Percentiles rank a stretch among this genome's conserved stretches.
These are phyloP conservation scores for Grosmannia serpens DNA, from an alignment of 2,329 filamentous ascomycete genomes.

Conservation along the genomic window DNA sequence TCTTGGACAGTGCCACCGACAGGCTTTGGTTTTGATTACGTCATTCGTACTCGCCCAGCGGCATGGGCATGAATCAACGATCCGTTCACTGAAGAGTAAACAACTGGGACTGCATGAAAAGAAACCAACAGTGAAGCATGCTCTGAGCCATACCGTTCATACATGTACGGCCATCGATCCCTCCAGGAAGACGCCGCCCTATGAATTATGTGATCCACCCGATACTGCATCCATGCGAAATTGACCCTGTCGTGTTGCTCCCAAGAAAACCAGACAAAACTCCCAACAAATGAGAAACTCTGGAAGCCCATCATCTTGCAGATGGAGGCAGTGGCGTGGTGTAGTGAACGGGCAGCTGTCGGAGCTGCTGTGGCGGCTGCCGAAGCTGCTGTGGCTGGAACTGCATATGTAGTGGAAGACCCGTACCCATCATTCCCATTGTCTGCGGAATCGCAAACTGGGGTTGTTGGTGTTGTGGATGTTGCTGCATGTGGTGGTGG, in stretches of 20 bases:
- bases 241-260: not conserved
- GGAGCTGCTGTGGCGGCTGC: not conserved
- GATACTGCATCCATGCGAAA: not conserved
- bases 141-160: not conserved
- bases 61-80: too few species aligned
- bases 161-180: not conserved
- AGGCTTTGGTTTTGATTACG: too few species aligned
- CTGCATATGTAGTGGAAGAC: constrained; percentile 1
- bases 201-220: not conserved
- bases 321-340: not conserved
- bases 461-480: not conserved
- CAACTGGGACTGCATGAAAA: too few species aligned
- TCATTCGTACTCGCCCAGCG: too few species aligned
- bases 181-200: not conserved
- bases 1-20: too few species aligned
- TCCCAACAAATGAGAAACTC: not conserved
- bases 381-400: constrained; percentile 6
- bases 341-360: not conserved
- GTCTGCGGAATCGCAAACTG: not conserved
- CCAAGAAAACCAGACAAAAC: not conserved
- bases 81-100: too few species aligned
- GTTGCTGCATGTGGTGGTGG: too few species aligned
- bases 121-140: too few species aligned
- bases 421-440: not conserved
- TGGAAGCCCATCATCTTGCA: not conserved